Conservation (phyloP, 2,329 filamentous ascomycete genomes). For the Macroventuria anomochaeta region DNA sequence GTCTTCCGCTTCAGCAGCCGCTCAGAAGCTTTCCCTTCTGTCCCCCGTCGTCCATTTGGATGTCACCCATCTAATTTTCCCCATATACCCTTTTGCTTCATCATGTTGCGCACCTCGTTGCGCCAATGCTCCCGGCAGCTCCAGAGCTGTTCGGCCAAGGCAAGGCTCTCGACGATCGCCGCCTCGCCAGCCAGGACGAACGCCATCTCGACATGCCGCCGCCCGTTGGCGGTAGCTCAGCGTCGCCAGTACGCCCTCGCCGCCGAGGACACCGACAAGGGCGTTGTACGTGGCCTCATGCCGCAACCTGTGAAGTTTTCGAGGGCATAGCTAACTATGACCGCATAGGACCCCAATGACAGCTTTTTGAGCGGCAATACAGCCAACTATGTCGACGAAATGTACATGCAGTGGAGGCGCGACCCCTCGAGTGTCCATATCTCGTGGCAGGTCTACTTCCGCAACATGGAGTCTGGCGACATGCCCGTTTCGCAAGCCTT, state of each 20-base stretch:
- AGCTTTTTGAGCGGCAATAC: conserved; percentile 96
- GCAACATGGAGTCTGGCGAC: conserved; percentile 97
- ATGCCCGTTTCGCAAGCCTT: conserved; percentile 99
- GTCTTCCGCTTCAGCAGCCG: conserved; percentile 15
- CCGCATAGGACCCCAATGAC: conserved; percentile 78
- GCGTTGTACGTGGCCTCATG: conserved; percentile 60
- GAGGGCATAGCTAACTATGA: conserved; percentile 33
- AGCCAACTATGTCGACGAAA: conserved; percentile 99
- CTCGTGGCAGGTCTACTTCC: conserved; percentile 99
- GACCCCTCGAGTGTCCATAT: conserved; percentile 93
- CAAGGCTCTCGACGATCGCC: conserved; percentile 52
- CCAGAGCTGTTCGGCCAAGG: conserved; percentile 59
- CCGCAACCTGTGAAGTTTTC: conserved; percentile 5
- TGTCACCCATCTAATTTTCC: conserved; percentile 34
- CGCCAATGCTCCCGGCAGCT: conserved; percentile 70
- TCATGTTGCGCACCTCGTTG: conserved; percentile 76
- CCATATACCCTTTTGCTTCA: conserved; percentile 41
- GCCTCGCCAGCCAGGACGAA: conserved; percentile 45
- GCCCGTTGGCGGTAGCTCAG: conserved; percentile 55
- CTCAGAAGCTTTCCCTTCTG: conserved; percentile 29
- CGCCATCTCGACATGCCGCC: conserved; percentile 56
- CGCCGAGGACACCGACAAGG: conserved; percentile 64
- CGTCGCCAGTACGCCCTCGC: conserved; percentile 65
- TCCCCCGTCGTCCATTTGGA: conserved; percentile 36
- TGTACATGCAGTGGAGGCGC: conserved; percentile 97